These are phyloP conservation scores for Paraphaeosphaeria minitans DNA, from an alignment of 2,329 filamentous ascomycete genomes.

Conservation along the genomic window DNA sequence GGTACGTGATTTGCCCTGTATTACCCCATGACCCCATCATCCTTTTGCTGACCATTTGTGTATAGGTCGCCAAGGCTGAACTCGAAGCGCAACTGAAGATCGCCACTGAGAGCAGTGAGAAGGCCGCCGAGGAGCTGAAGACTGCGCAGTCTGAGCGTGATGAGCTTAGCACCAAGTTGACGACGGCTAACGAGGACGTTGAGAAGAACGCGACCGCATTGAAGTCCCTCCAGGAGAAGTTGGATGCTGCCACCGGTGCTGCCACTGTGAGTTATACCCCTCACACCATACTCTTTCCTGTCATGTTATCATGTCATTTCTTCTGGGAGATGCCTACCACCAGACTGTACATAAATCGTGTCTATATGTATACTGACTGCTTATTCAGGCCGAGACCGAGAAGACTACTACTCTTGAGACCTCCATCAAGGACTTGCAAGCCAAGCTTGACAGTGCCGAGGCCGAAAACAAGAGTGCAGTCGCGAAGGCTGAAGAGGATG, in stretches of 20 bases:
- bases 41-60: neutral
- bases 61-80: conserved; percentile 10
- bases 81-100: conserved; percentile 16
- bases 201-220: neutral
- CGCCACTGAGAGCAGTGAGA: conserved; percentile 1
- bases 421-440: conserved; percentile 1
- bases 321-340: neutral
- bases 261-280: neutral
- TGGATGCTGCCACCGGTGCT: conserved; percentile 13
- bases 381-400: neutral
- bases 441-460: neutral
- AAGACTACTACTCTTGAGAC: neutral
- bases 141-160: conserved; percentile 3
- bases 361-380: neutral
- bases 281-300: neutral
- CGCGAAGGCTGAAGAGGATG: conserved; percentile 3
- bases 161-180: conserved; percentile 15
- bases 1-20: neutral
- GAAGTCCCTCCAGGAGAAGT: conserved; percentile 2
- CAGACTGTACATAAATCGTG: neutral
- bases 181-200: conserved; percentile 1
- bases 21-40: neutral
- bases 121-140: conserved; percentile 5
- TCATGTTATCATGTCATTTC: too few species aligned
- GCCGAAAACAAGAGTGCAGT: neutral